Conservation (phyloP, 495 filamentous ascomycete species). For the Hypoxylon lenormandii region DNA sequence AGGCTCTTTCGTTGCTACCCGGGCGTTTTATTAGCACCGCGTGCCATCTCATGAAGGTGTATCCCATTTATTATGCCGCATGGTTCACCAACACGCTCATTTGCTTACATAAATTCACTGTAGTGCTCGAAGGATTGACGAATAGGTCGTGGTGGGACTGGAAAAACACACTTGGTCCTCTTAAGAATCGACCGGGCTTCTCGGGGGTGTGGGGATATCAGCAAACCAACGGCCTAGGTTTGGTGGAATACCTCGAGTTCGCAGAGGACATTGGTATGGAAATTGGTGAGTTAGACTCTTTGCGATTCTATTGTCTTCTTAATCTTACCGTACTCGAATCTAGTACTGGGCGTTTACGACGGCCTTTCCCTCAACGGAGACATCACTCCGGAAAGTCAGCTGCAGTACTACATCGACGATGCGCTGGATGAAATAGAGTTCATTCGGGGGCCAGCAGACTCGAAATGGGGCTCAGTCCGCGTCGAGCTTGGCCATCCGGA, state of each 20-base stretch:
- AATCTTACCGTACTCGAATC: background rate
- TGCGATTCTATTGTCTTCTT: too few species aligned
- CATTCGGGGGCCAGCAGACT: constrained; percentile 65
- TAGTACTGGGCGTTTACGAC: constrained; percentile 68
- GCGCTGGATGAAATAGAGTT: constrained; percentile 77
- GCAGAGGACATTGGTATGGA: constrained; percentile 72
- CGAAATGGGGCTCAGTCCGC: constrained; percentile 69
- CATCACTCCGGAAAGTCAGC: constrained; percentile 54
- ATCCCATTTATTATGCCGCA: background rate
- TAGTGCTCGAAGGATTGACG: constrained; percentile 67
- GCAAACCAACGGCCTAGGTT: constrained; percentile 72
- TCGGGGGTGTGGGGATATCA: constrained; percentile 71
- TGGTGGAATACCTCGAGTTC: constrained; percentile 74
- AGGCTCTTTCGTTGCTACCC: background rate
- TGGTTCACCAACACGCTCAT: background rate
- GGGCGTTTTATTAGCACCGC: background rate
- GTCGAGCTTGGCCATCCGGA: constrained; percentile 67
- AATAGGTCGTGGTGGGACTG: constrained; percentile 71
- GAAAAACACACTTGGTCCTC: constrained; percentile 74
- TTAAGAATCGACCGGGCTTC: constrained; percentile 71
- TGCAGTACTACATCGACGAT: constrained; percentile 66
- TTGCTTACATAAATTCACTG: background rate
- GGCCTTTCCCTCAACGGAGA: constrained; percentile 72
- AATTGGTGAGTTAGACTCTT: constrained; percentile 50
- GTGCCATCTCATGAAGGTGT: background rate